Conservation (phyloP, 75 land plant genomes). For the Picea sitchensis region DNA sequence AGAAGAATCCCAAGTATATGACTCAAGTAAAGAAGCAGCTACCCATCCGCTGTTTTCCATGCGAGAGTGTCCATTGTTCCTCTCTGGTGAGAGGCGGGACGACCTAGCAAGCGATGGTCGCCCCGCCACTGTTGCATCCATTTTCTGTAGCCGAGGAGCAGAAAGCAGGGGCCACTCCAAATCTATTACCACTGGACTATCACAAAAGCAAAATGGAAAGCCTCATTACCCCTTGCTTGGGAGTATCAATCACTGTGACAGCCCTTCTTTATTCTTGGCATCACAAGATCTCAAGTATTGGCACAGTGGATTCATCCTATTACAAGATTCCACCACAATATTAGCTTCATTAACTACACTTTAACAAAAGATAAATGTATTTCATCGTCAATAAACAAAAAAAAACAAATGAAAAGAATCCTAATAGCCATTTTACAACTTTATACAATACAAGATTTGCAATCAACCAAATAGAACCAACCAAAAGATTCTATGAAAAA, state of each 20-base stretch:
- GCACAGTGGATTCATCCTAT: constrained; percentile 1
- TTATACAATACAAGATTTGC: neutral
- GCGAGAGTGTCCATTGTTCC: constrained; percentile 5
- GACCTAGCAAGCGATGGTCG: constrained; percentile 8
- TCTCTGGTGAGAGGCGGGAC: constrained; percentile 6
- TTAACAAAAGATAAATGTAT: neutral
- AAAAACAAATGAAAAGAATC: neutral
- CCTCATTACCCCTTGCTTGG: neutral
- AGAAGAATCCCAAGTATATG: constrained; percentile 30
- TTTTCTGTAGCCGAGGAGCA: neutral
- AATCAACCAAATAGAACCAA: neutral
- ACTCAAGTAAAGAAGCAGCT: constrained; percentile 32
- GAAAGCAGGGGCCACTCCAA: neutral
- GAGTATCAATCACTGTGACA: neutral
- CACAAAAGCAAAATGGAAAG: neutral
- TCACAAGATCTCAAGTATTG: neutral
- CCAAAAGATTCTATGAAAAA: neutral
- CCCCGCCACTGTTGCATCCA: constrained; percentile 13
- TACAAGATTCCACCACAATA: neutral
- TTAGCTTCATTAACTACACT: neutral
- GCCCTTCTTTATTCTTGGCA: constrained; percentile 2
- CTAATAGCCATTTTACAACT: neutral
- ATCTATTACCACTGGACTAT: neutral
- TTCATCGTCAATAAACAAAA: neutral
- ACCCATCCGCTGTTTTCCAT: constrained; percentile 29